These are phyloP conservation scores for Kodamaea alishanica DNA, from an alignment of 1,139 yeast species.

Conservation along the genomic window DNA sequence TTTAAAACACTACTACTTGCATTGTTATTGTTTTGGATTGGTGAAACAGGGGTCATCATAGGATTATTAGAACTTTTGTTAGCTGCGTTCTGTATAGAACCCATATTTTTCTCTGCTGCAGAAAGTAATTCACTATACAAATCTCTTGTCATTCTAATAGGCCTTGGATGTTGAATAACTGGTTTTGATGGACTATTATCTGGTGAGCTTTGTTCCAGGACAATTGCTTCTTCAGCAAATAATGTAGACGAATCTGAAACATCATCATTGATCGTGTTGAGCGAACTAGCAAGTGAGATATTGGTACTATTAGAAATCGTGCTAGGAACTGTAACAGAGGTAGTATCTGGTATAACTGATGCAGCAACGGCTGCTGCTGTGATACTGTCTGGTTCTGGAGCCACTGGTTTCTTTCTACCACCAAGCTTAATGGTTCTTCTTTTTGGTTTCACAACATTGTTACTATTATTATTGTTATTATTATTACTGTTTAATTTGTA, in stretches of 20 bases:
- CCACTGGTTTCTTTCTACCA: slow-evolving; percentile 15
- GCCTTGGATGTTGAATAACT: slow-evolving; percentile 25
- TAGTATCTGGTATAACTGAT: background rate
- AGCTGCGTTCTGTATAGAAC: no score
- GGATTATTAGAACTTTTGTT: no score
- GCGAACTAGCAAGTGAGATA: slow-evolving; percentile 2
- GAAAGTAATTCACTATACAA: slow-evolving; percentile 15
- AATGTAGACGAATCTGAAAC: slow-evolving; percentile 16
- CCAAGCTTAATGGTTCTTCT: slow-evolving; percentile 46
- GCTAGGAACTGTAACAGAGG: slow-evolving; percentile 4
- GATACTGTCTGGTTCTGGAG: no score
- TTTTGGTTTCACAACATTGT: slow-evolving; percentile 45
- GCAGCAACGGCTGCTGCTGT: slow-evolving; percentile 7
- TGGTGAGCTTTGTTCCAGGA: slow-evolving; percentile 1
- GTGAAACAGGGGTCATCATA: no score
- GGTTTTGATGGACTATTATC: slow-evolving; percentile 5
- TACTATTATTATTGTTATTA: slow-evolving; percentile 22
- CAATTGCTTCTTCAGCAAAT: slow-evolving; percentile 7
- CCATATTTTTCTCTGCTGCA: no score
- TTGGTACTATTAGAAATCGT: slow-evolving; percentile 3
- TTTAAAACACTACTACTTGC: slow-evolving; percentile 23
- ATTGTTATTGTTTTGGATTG: no score
- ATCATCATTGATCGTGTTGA: slow-evolving; percentile 5
- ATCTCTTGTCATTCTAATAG: slow-evolving; percentile 19
- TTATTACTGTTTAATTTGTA: slow-evolving; percentile 29